Evolutionary conservation across 2,329 filamentous ascomycete species (phyloP), one percentile per base, ranked within the genome.

Genomic region (Nemania abortiva): DNA sequence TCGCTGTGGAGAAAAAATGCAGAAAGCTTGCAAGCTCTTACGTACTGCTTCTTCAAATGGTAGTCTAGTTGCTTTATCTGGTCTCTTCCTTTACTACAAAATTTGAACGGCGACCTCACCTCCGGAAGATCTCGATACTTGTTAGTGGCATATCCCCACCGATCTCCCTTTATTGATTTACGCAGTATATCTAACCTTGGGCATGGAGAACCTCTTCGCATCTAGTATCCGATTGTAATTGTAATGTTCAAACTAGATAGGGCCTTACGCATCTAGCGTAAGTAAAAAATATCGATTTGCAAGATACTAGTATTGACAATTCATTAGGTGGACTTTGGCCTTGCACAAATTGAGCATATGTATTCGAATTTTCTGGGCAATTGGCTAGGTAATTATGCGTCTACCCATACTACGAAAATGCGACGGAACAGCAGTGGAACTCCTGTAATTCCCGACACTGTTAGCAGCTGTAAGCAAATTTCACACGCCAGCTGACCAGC

Each of bases 361-460:
- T n/a, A n/a, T n/a, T n/a, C n/a, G 18, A 27, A 27, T 47, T 20
- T 47, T 47, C n/a, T 7, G 42, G n/a, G 42, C n/a, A 7, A 18
- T 20, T n/a, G 9, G 18, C n/a, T 6, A 49, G 3, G n/a, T 4
- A 52, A 6, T 13, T 29, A 24, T 52, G 49, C 20, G 7, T 37
- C 34, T 37, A 37, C 13, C 54, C 5, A 56, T 24, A 39, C n/a
- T 31, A 53, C 69, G 69, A 70, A 70, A 70, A 70, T 70, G 42
- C 22, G 42, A 63, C 69, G 69, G 69, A 69, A 60, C 61, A 18
- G 34, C 29, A 18, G 20, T 56, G 62, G 62, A 52, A 20, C 54
- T 58, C 68, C 68, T 70, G 11, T 20, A 68, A 65, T 63, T 65
- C 62, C 69, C 65, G 68, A 67, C 52, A 47, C 20, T 24, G 37